phyloP scores from a whole-genome alignment of 345 rosid species.

The Boechera stricta region DNA sequence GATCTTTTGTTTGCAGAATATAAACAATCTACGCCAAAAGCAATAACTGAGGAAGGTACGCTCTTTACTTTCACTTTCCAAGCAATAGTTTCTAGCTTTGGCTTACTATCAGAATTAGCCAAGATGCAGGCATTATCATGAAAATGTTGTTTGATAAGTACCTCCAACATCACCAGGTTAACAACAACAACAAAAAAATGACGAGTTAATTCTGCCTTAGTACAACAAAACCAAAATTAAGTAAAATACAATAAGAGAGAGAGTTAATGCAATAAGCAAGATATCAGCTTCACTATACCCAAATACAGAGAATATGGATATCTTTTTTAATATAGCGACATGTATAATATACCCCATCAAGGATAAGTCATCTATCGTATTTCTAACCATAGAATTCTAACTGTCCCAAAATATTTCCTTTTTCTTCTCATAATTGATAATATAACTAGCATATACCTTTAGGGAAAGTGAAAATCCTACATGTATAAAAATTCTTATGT shows the following conservation, averaged over 20 bases:
- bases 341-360: slow-evolving; percentile 34
- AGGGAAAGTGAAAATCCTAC: slow-evolving; percentile 8
- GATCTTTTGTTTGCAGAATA: slow-evolving; percentile 32
- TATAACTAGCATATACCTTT: slow-evolving; percentile 1
- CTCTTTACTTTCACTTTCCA: slow-evolving; percentile 32
- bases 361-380: slow-evolving; percentile 4
- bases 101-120: slow-evolving; percentile 39
- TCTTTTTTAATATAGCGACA: slow-evolving; percentile 26
- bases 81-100: slow-evolving; percentile 34
- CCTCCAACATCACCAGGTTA: slow-evolving; percentile 17
- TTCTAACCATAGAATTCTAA: slow-evolving; percentile 25
- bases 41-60: slow-evolving; percentile 14
- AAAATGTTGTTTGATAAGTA: slow-evolving; percentile 28
- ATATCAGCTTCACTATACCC: slow-evolving; percentile 33
- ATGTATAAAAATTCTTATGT: slow-evolving; percentile 2
- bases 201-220: slow-evolving; percentile 2
- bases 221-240: slow-evolving; percentile 30
- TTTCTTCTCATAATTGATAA: slow-evolving; percentile 35
- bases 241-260: slow-evolving; percentile 30
- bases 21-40: slow-evolving; percentile 17
- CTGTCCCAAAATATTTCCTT: background rate
- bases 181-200: background rate
- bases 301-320: slow-evolving; percentile 29
- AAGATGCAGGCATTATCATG: slow-evolving; percentile 31
- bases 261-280: slow-evolving; percentile 28